Conservation (phyloP, 345 rosid genomes). For the Salix koriyanagi region DNA sequence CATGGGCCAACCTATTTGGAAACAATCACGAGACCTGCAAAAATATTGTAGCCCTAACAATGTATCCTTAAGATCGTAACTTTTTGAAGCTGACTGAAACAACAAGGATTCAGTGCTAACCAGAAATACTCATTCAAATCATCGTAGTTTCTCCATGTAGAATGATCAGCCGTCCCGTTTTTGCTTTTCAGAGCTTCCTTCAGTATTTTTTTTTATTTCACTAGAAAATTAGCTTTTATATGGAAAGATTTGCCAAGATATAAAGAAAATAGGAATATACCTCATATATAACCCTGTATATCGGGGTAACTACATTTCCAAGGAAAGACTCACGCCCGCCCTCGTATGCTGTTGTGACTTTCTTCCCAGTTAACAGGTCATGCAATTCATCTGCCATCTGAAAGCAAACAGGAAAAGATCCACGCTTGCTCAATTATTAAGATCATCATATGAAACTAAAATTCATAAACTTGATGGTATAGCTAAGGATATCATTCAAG, state of each 20-base stretch:
- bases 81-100: constrained; percentile 11
- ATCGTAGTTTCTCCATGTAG: constrained; percentile 97
- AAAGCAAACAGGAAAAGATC: constrained; percentile 8
- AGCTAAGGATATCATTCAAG: not conserved
- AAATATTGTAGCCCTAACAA: constrained; percentile 18
- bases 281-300: constrained; percentile 59
- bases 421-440: not conserved
- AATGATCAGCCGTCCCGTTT: constrained; percentile 79
- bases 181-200: constrained; percentile 84
- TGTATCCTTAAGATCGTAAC: constrained; percentile 3
- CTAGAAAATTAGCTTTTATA: constrained; percentile 17
- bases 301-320: constrained; percentile 68
- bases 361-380: constrained; percentile 65
- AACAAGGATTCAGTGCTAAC: constrained; percentile 31
- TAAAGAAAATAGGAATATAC: constrained; percentile 33
- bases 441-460: not conserved
- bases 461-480: not conserved
- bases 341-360: constrained; percentile 54
- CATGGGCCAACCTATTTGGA: constrained; percentile 93
- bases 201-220: constrained; percentile 17
- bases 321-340: constrained; percentile 71
- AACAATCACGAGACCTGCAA: constrained; percentile 82
- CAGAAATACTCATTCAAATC: constrained; percentile 93
- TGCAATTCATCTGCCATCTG: constrained; percentile 94
- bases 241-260: constrained; percentile 5